Evolutionary conservation across 2,329 filamentous ascomycete species (phyloP).

Genomic region (Sclerotinia sclerotiorum): DNA sequence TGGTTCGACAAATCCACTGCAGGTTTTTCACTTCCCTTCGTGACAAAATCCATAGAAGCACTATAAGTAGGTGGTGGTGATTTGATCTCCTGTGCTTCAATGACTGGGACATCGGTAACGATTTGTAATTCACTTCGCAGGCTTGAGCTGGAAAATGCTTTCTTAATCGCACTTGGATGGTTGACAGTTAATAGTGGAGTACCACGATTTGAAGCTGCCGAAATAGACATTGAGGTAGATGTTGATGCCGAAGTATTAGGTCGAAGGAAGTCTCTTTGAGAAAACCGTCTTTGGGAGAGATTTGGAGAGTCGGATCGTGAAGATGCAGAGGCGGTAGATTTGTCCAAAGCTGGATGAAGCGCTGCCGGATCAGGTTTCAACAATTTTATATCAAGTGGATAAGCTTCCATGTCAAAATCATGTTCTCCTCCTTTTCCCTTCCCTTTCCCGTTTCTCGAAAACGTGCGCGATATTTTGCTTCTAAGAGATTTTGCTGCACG

Average conservation of each 20-base stretch:
- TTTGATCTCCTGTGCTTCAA: not conserved
- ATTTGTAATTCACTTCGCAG: not conserved
- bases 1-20: not conserved
- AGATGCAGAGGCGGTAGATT: not conserved
- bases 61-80: not conserved
- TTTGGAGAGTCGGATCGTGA: not conserved
- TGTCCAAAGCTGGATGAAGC: not conserved
- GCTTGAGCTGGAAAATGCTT: not conserved
- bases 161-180: not conserved
- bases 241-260: not conserved
- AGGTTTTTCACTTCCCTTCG: not conserved
- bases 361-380: not conserved
- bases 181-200: not conserved
- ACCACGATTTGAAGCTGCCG: not conserved
- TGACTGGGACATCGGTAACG: not conserved
- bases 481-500: not conserved
- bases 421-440: not conserved
- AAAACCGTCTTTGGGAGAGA: not conserved
- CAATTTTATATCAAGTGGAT: constrained; percentile 1
- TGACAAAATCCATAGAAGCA: not conserved
- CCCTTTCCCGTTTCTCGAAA: not conserved
- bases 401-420: not conserved
- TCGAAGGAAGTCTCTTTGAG: not conserved
- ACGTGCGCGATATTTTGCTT: not conserved
- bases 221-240: not conserved